Base-by-base conservation (phyloP, 768 basidiomycete species). In the Galerina sulciceps region DNA sequence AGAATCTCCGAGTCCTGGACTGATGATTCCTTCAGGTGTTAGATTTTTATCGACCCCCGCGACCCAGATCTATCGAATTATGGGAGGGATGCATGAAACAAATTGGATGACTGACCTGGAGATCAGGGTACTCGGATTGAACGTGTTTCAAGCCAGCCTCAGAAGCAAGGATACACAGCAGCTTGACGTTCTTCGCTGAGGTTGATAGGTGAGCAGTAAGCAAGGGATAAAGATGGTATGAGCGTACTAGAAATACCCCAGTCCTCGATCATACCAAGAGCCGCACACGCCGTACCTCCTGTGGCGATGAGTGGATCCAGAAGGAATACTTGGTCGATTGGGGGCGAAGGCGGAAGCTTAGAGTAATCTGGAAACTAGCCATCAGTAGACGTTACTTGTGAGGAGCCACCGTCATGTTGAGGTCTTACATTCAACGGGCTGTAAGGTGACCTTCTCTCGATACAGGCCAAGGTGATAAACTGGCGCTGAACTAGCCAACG, bases 271-370 rank as follows among this genome's bases (percentile, higher is more conserved):
- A 97, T 98, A 50, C 82, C 68, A 55, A 98, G 71, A 9, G 96
- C 96, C 15, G 96, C 95, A 61, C 84, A 82, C 2, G 92, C 94
- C 4, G 96, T 98, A 10, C 94, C 92, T 51, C 95, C 96, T 2
- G 96, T 98, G 0, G 96, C 96, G 66, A 98, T 88, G 34, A 98
- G 76, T 15, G 96, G 96, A 65, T 99, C 96, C 31, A 98, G 80
- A 20, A 99, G 77, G 75, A 87, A 93, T n/a, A 94, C 87, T 40
- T 84, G 73, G 67, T 98, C 96, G 13, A 96, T 84, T 0, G 89
- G 86, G 3, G 89, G 86, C 9, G 77, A 75, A 37, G 85, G 76
- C 11, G 94, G 95, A 36, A 96, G 81, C 75, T 96, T 96, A 51
- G 93, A 95, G 74, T 94, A 93, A 71, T 96, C 94, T 96, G 35